phyloP scores from a whole-genome alignment of 148 eudicot genomes.

The Simmondsia chinensis region DNA sequence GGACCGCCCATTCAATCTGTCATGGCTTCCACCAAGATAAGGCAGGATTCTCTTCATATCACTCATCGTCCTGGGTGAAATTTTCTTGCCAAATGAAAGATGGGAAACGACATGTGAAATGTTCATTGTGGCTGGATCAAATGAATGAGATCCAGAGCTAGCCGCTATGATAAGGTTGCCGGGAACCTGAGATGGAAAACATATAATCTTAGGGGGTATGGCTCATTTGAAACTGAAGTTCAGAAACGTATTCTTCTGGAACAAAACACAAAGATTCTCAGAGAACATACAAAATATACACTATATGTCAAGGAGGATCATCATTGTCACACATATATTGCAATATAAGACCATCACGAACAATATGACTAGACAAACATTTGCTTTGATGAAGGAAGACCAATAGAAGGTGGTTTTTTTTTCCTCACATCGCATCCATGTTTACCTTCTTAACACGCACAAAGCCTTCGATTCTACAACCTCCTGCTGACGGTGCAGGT shows the following conservation, averaged over 20 bases:
- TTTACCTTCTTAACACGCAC: slow-evolving; percentile 94
- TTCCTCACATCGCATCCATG: no score
- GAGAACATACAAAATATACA: no score
- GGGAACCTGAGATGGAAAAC: no score
- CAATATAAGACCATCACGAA: no score
- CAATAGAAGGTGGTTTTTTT: no score
- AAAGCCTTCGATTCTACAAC: slow-evolving; percentile 95
- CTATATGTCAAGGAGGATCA: no score
- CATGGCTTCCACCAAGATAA: slow-evolving; percentile 70
- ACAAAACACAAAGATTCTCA: not conserved
- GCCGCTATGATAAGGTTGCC: slow-evolving; percentile 88
- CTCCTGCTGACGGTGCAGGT: slow-evolving; percentile 80
- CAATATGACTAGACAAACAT: no score
- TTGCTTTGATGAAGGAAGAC: no score
- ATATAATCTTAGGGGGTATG: no score
- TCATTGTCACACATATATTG: no score
- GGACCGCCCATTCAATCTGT: slow-evolving; percentile 48
- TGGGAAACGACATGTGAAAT: slow-evolving; percentile 72
- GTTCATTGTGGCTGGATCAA: slow-evolving; percentile 92
- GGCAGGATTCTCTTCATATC: slow-evolving; percentile 67
- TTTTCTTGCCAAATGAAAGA: slow-evolving; percentile 70
- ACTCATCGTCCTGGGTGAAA: slow-evolving; percentile 46
- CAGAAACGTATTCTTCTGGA: not conserved
- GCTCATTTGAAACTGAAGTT: no score
- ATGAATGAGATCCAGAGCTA: slow-evolving; percentile 88